These are phyloP conservation scores for Dactylella cylindrospora DNA, from an alignment of 2,329 filamentous ascomycete species.

Conservation along the genomic window DNA sequence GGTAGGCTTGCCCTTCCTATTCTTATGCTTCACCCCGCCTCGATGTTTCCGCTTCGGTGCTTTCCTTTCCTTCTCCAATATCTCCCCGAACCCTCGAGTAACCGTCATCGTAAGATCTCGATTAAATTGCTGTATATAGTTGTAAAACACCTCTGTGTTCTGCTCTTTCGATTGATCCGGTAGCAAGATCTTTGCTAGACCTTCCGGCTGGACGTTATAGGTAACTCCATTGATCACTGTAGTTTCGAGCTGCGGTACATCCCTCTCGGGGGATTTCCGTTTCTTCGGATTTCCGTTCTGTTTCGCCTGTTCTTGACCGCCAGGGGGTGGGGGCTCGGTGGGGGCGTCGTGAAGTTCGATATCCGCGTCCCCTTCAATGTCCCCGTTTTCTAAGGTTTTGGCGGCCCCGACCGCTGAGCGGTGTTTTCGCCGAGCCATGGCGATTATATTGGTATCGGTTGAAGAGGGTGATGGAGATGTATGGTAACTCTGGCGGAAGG, in stretches of 20 bases:
- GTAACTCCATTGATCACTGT: slow-evolving; percentile 11
- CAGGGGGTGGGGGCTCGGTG: slow-evolving; percentile 5
- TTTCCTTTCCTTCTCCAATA: slow-evolving; percentile 58
- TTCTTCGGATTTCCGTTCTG: slow-evolving; percentile 12
- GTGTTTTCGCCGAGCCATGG: slow-evolving; percentile 31
- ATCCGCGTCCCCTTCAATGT: not conserved
- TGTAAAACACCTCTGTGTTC: slow-evolving; percentile 81
- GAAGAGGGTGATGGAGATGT: not conserved
- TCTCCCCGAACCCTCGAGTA: slow-evolving; percentile 83
- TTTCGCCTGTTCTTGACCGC: slow-evolving; percentile 25
- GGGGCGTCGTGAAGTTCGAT: slow-evolving; percentile 3
- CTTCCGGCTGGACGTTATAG: slow-evolving; percentile 36
- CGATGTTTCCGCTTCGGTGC: slow-evolving; percentile 53
- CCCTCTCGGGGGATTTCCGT: not conserved
- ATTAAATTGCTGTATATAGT: slow-evolving; percentile 98
- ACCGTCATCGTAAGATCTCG: slow-evolving; percentile 89
- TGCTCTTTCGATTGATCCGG: not conserved
- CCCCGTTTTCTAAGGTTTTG: slow-evolving; percentile 1
- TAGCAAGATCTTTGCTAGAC: slow-evolving; percentile 22
- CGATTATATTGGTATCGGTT: not conserved
- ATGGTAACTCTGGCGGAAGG: not conserved
- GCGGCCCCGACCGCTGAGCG: not conserved
- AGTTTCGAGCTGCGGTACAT: slow-evolving; percentile 11
- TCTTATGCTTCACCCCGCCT: slow-evolving; percentile 51
- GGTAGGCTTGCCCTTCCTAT: slow-evolving; percentile 57